Percentiles rank a stretch among this genome's conserved stretches.
phyloP scores from a whole-genome alignment of 1,139 yeast species.

The Debaryomycetaceae sp. region DNA sequence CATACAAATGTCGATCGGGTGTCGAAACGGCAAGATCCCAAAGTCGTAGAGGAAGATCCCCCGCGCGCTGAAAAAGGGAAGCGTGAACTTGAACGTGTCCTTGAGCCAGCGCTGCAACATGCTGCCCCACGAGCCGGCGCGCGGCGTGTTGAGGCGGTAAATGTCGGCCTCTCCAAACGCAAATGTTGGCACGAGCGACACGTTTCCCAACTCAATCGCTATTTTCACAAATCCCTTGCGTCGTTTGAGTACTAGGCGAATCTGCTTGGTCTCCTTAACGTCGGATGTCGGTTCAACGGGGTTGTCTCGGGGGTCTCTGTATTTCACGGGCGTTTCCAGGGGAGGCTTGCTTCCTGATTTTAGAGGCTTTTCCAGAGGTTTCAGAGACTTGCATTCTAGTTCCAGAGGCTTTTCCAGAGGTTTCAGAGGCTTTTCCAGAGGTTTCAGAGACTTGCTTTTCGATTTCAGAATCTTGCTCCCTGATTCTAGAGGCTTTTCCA shows the following conservation, averaged over 20 bases:
- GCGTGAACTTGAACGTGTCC: constrained; percentile 61
- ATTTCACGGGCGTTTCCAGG: no score
- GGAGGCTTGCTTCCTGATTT: neutral
- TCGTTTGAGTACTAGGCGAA: constrained; percentile 52
- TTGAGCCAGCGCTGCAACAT: constrained; percentile 66
- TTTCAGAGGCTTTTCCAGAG: constrained; percentile 3
- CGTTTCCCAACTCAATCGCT: constrained; percentile 72
- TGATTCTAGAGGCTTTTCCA: no score
- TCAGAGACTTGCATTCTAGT: no score
- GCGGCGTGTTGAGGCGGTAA: constrained; percentile 53
- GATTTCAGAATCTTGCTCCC: no score
- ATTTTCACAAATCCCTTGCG: constrained; percentile 84
- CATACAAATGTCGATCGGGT: constrained; percentile 68
- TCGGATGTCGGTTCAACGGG: neutral
- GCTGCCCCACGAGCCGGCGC: constrained; percentile 38
- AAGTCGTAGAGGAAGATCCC: constrained; percentile 89
- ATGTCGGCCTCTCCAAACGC: constrained; percentile 90
- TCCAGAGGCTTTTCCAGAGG: neutral
- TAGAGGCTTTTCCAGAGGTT: constrained; percentile 4
- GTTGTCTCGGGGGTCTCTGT: no score
- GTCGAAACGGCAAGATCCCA: constrained; percentile 80
- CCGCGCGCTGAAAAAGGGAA: constrained; percentile 87
- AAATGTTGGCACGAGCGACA: constrained; percentile 74
- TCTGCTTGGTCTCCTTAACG: constrained; percentile 10
- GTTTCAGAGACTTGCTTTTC: no score